Conservation (phyloP, 2,329 filamentous ascomycete species). For the Microdochium paspali region DNA sequence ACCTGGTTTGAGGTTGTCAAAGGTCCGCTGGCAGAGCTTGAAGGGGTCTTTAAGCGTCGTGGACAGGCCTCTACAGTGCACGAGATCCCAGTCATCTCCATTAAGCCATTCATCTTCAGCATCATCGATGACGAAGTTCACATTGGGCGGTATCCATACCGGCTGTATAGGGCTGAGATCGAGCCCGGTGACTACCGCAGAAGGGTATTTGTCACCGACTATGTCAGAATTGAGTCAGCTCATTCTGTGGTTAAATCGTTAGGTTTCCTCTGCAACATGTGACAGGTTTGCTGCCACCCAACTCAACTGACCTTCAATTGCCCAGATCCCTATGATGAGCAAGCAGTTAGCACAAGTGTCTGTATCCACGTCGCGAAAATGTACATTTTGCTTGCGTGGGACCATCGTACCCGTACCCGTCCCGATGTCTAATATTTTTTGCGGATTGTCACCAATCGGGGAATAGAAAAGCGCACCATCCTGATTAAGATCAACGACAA, state of each 20-base stretch:
- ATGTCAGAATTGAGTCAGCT: no score
- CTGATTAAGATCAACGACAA: conserved; percentile 20
- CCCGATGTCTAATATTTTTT: conserved; percentile 28
- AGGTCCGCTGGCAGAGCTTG: conserved; percentile 31
- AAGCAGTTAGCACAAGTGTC: neutral
- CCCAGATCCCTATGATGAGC: conserved; percentile 33
- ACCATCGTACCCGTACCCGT: conserved; percentile 37
- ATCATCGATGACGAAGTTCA: conserved; percentile 55
- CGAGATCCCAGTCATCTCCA: conserved; percentile 45
- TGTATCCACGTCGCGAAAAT: no score
- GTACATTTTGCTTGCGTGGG: no score
- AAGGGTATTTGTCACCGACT: conserved; percentile 31
- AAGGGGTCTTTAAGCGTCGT: conserved; percentile 38
- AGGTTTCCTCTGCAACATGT: no score
- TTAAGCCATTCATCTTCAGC: conserved; percentile 47
- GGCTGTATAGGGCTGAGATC: conserved; percentile 38
- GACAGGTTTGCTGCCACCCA: no score
- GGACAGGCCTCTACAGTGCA: conserved; percentile 41
- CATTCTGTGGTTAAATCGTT: no score
- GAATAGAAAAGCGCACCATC: conserved; percentile 29
- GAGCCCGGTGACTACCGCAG: conserved; percentile 27
- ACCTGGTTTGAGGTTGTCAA: conserved; percentile 29
- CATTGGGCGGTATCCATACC: conserved; percentile 46
- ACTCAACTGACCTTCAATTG: conserved; percentile 38
- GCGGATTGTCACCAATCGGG: conserved; percentile 25